Evolutionary conservation across 495 filamentous ascomycete genomes (phyloP).

Genomic region (Lophiostoma macrostomum): DNA sequence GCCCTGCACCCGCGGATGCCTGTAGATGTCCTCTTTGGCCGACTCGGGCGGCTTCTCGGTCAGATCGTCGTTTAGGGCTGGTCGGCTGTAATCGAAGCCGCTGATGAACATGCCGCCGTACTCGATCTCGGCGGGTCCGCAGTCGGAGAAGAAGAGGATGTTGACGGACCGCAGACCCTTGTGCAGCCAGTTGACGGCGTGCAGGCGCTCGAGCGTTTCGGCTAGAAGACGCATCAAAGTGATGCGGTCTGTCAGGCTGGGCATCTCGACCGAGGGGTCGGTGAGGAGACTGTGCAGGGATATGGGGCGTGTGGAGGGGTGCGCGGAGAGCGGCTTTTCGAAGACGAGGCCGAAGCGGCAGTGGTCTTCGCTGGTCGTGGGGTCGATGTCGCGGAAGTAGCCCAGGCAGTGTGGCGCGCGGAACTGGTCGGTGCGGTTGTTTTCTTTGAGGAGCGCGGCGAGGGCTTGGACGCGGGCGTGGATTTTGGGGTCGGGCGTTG

Average conservation of each 20-base stretch:
- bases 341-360: constrained; percentile 42
- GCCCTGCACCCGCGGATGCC: constrained; percentile 49
- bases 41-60: constrained; percentile 51
- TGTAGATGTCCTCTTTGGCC: constrained; percentile 48
- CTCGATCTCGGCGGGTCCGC: constrained; percentile 31
- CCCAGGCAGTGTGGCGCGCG: constrained; percentile 40
- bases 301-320: constrained; percentile 20
- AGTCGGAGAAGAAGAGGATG: constrained; percentile 50
- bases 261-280: constrained; percentile 15
- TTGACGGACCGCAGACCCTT: constrained; percentile 55
- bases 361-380: constrained; percentile 29
- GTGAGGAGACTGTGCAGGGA: constrained; percentile 32
- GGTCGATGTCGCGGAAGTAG: constrained; percentile 37
- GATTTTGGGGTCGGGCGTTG: constrained; percentile 23
- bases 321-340: constrained; percentile 32
- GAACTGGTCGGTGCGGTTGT: constrained; percentile 36
- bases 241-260: constrained; percentile 32
- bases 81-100: constrained; percentile 57
- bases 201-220: constrained; percentile 41
- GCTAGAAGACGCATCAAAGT: constrained; percentile 26
- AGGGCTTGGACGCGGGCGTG: constrained; percentile 30
- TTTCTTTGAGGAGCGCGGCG: constrained; percentile 33
- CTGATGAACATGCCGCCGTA: constrained; percentile 46
- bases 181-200: constrained; percentile 58
- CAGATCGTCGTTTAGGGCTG: constrained; percentile 49